Conservation (phyloP, 495 filamentous ascomycete genomes). For the Podospora conica region DNA sequence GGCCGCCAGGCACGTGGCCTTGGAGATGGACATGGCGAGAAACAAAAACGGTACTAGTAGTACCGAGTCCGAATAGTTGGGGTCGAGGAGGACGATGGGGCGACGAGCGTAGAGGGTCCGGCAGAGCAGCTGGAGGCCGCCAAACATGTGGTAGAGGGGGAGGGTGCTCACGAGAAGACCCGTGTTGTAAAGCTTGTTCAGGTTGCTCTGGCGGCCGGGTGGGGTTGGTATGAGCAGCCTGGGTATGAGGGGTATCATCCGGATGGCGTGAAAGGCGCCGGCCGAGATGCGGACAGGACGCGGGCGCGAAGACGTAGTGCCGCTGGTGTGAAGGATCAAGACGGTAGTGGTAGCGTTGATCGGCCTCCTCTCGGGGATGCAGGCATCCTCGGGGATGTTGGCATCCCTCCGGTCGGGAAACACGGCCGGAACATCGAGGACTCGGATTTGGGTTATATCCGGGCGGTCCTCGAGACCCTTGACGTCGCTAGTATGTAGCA, state of each 20-base stretch:
- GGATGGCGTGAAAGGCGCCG: background rate
- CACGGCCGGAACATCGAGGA: background rate
- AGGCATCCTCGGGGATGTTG: background rate
- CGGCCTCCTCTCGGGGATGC: background rate
- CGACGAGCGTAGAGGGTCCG: background rate
- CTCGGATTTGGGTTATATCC: background rate
- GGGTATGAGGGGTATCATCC: too few relatives aligned
- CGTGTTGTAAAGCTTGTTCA: background rate
- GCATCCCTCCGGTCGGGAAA: too few relatives aligned
- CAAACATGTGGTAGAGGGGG: background rate
- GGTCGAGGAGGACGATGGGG: background rate
- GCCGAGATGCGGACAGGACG: background rate
- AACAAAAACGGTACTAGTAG: too few relatives aligned
- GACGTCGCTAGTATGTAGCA: background rate
- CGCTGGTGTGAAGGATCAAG: background rate
- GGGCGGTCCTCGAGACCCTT: too few relatives aligned
- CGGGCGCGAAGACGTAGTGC: background rate
- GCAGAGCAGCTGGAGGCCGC: background rate
- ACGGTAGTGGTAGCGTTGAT: background rate
- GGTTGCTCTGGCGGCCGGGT: background rate
- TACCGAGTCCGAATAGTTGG: background rate
- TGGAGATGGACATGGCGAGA: background rate
- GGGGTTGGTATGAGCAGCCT: background rate
- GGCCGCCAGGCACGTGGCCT: constrained; percentile 18
- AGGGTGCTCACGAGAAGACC: background rate